These are phyloP conservation scores for Cordyceps farinosa DNA, from an alignment of 2,329 filamentous ascomycete species.

Conservation along the genomic window DNA sequence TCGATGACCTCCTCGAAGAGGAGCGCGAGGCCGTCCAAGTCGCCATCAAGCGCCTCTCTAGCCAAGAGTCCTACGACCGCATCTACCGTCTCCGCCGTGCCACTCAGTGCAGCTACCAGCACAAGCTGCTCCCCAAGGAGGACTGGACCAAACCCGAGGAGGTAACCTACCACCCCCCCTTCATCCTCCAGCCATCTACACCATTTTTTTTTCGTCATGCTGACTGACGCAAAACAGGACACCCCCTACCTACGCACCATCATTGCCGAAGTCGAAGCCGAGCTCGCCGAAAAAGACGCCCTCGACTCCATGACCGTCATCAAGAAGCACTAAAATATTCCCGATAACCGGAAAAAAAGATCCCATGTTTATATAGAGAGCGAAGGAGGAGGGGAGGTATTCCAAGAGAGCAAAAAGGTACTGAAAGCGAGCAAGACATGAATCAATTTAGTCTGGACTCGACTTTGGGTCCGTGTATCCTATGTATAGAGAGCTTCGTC, in stretches of 20 bases:
- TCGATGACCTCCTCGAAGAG: conserved; percentile 92
- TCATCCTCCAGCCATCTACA: too few species aligned
- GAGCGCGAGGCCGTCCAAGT: conserved; percentile 83
- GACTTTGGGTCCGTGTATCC: conserved; percentile 28
- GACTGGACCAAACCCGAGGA: conserved; percentile 58
- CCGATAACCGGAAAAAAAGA: background rate
- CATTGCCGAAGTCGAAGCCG: conserved; percentile 49
- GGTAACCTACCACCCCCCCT: conserved; percentile 30
- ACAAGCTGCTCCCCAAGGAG: conserved; percentile 61
- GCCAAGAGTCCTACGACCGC: conserved; percentile 92
- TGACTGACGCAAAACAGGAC: conserved; percentile 36
- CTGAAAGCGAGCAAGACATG: background rate
- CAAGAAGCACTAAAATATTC: conserved; percentile 43
- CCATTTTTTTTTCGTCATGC: background rate
- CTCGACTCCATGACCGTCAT: conserved; percentile 49
- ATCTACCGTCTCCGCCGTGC: conserved; percentile 95
- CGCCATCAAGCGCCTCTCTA: conserved; percentile 83
- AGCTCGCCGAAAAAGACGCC: conserved; percentile 49
- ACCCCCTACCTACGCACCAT: conserved; percentile 52
- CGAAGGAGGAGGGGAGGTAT: background rate
- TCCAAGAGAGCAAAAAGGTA: background rate
- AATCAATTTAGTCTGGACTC: background rate
- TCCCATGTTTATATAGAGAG: conserved; percentile 1
- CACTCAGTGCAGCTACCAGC: conserved; percentile 68
- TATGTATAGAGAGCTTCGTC: conserved; percentile 33